Base-by-base conservation (phyloP, 169 alveolate genomes). In the Plasmodium berghei region DNA sequence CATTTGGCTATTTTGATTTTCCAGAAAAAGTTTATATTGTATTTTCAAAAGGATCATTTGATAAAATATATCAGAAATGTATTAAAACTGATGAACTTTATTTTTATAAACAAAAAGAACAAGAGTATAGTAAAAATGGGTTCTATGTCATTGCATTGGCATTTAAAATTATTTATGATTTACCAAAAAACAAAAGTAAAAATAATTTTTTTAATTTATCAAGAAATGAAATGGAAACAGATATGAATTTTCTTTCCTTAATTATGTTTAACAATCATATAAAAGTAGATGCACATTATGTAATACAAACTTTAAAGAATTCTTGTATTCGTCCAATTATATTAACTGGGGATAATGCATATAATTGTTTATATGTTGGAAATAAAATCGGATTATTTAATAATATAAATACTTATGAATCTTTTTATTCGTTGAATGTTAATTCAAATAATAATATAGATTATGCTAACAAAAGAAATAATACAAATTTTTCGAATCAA, bases 281-380 rank as follows among this genome's bases (percentile, higher is more conserved):
- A 12, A 88, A 94, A 24, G 72, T 58, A 46, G 96, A 94, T 63
- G 93, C 95, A 40, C 72, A 48, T 5, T 22, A 62, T 24, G 95
- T 94, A 14, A 55, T 94, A 12, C 90, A 88, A 62, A 94, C 90
- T 0, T 62, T 94, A n/a, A 92, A 91, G 16, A 89, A 83, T 40
- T 93, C 95, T 28, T 90, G 90, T 48, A 94, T 94, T 40, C 88
- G 96, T 40, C 93, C 96, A 1, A 92, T 94, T 28, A 94, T 94
- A 48, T 74, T 94, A 67, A 94, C 96, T 18, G 96, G 96, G 20
- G 96, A 94, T 67, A 92, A 94, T 70, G 90, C 93, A 4, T 93
- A 93, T 67, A 93, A 94, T 12, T 92, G 95, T 61, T 90, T 90
- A 69, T 90, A 86, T 52, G 96, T 94, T 49, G 96, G 95, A 5